A percentile compares a stretch with the other conserved stretches of the same genome.
These are phyloP conservation scores for Syzygium aromaticum DNA, from an alignment of 345 rosid species.

Conservation along the genomic window DNA sequence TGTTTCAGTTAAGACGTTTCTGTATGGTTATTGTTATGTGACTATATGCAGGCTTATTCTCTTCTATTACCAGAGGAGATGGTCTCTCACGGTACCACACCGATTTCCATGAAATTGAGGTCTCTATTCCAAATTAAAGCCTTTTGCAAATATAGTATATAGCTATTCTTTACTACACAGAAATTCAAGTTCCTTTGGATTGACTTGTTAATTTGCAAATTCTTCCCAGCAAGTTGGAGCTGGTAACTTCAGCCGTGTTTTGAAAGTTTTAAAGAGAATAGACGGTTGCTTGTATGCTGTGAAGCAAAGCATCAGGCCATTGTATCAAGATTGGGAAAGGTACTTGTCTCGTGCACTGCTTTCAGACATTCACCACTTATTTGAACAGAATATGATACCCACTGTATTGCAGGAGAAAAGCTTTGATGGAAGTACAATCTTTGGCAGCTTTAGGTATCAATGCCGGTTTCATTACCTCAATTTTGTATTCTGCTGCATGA, in stretches of 20 bases:
- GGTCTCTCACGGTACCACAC: conserved; percentile 89
- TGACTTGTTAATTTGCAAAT: conserved; percentile 3
- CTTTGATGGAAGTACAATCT: conserved; percentile 99
- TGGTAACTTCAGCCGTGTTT: conserved; percentile 85
- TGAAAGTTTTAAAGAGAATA: conserved; percentile 85
- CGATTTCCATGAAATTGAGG: conserved; percentile 97
- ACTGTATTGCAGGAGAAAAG: conserved; percentile 58
- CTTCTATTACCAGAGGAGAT: conserved; percentile 51
- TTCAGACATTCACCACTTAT: neutral
- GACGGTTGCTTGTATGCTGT: conserved; percentile 97
- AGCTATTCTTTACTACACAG: neutral
- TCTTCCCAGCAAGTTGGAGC: conserved; percentile 68
- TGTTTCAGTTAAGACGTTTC: neutral
- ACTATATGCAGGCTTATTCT: conserved; percentile 48
- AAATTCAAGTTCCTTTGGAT: neutral
- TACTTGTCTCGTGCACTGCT: conserved; percentile 7
- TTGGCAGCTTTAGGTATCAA: conserved; percentile 86
- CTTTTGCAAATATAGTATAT: neutral
- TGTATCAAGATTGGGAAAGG: conserved; percentile 79
- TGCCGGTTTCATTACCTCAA: neutral
- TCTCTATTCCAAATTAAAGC: conserved; percentile 3
- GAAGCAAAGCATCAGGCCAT: conserved; percentile 58
- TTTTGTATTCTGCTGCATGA: neutral
- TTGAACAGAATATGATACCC: neutral
- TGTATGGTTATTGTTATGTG: neutral